phyloP scores from a whole-genome alignment of 305 asterid genomes.

The Fraxinus platypoda region DNA sequence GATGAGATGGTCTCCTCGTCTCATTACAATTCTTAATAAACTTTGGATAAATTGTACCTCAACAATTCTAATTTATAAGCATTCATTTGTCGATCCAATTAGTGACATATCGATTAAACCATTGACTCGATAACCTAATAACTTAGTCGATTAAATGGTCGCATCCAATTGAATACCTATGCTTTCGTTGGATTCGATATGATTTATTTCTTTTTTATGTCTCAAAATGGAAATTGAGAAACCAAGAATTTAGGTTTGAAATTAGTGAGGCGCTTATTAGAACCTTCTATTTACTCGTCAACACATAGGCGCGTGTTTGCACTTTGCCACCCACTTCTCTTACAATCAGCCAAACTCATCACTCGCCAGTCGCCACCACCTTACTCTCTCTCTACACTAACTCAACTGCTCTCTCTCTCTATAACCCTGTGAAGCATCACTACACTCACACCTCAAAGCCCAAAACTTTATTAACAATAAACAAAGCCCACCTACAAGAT shows the following conservation, averaged over 20 bases:
- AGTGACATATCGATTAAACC: background rate
- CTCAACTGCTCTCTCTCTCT: conserved; percentile 19
- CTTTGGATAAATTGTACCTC: background rate
- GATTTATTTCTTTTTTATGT: background rate
- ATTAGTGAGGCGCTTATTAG: background rate
- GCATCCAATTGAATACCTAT: no score
- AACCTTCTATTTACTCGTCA: background rate
- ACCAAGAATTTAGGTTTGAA: background rate
- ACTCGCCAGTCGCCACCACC: conserved; percentile 31
- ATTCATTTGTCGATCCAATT: background rate
- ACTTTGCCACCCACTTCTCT: background rate
- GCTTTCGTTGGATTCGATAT: background rate
- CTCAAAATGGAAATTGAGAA: background rate
- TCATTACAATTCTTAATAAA: background rate
- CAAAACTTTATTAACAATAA: background rate
- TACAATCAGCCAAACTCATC: conserved; percentile 32
- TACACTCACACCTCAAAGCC: conserved; percentile 2
- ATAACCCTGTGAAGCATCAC: background rate
- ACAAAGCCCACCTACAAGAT: background rate
- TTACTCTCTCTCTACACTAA: conserved; percentile 22
- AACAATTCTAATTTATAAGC: no score
- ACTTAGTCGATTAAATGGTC: no score
- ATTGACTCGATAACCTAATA: background rate
- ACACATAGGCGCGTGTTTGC: conserved; percentile 39
- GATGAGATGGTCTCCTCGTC: background rate